phyloP scores from a whole-genome alignment of 257 asterid genomes.

The Salvia hispanica region DNA sequence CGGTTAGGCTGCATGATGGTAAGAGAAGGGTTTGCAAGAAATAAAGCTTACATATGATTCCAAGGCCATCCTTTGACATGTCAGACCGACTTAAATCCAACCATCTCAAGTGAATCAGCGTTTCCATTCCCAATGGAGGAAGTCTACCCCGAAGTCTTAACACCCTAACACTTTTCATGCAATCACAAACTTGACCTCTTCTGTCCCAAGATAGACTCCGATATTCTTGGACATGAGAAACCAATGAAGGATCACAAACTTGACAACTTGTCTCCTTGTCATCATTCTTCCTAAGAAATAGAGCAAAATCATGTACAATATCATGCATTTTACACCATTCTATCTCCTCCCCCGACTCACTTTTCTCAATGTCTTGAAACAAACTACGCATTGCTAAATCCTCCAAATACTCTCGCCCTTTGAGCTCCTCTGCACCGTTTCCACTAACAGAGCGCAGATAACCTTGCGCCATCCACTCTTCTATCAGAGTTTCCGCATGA shows the following conservation, averaged over 20 bases:
- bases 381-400: background rate
- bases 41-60: too few relatives aligned
- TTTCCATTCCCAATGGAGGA: background rate
- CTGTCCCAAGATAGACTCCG: background rate
- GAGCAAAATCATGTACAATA: background rate
- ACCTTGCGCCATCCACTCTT: background rate
- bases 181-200: background rate
- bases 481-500: background rate
- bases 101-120: conserved; percentile 33
- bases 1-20: too few relatives aligned
- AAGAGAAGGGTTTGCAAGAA: conserved; percentile 20
- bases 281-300: too few relatives aligned
- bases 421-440: too few relatives aligned
- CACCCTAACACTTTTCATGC: background rate
- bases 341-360: background rate
- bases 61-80: background rate
- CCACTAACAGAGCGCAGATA: background rate
- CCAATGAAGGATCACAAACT: background rate
- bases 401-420: too few relatives aligned
- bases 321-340: background rate
- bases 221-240: too few relatives aligned
- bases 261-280: background rate
- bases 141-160: background rate
- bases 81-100: conserved; percentile 15
- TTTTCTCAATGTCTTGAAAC: background rate